Evolutionary conservation across 2,329 filamentous ascomycete species (phyloP).

Genomic region (Stagonosporopsis vannaccii): DNA sequence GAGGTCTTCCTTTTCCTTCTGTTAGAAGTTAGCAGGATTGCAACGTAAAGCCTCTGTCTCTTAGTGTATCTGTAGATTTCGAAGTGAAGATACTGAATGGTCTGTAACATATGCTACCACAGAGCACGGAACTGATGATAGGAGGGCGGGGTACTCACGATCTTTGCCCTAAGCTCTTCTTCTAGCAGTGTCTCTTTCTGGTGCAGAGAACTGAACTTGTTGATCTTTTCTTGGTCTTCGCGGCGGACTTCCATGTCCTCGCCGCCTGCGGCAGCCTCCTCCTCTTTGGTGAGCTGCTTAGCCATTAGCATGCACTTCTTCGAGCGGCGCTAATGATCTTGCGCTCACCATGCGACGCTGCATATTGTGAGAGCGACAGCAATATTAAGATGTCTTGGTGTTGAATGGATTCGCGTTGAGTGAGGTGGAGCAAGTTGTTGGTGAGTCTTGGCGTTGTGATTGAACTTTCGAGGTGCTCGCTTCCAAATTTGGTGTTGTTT

Average conservation of each 20-base stretch:
- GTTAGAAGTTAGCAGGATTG: neutral
- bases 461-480: constrained; percentile 16
- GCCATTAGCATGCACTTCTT: constrained; percentile 22
- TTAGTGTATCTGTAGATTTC: neutral
- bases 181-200: constrained; percentile 81
- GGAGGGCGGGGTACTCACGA: constrained; percentile 60
- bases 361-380: constrained; percentile 29
- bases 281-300: constrained; percentile 86
- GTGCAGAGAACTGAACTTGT: constrained; percentile 93
- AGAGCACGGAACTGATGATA: neutral
- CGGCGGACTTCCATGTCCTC: constrained; percentile 93
- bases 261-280: constrained; percentile 68
- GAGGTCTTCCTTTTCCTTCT: constrained; percentile 99
- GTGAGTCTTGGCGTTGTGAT: constrained; percentile 16
- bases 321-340: constrained; percentile 12
- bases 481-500: constrained; percentile 14
- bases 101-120: neutral
- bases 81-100: neutral
- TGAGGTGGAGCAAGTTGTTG: neutral
- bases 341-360: constrained; percentile 56
- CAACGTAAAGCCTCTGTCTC: neutral
- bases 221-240: constrained; percentile 99
- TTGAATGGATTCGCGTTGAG: neutral
- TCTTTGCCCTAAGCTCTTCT: constrained; percentile 80
- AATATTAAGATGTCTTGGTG: neutral